Percentiles rank a stretch among this genome's conserved stretches.
Conservation (phyloP, 345 rosid genomes). For the Linum trigynum region DNA sequence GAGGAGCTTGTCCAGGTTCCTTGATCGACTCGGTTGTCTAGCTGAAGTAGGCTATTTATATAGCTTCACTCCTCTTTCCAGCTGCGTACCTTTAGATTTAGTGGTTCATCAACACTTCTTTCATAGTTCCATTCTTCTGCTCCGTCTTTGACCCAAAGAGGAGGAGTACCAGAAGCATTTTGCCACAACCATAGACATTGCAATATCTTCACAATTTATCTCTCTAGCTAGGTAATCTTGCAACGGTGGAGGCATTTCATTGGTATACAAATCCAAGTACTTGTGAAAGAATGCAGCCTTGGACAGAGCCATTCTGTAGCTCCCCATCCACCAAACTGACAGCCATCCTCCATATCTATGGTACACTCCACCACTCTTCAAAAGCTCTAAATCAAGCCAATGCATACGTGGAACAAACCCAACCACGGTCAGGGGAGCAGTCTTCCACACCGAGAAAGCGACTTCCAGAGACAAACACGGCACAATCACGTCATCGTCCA, state of each 20-base stretch:
- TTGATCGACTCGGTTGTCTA: no score
- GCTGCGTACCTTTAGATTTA: no score
- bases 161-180: constrained; percentile 26
- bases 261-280: constrained; percentile 13
- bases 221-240: constrained; percentile 15
- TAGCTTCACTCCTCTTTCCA: no score
- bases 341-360: background rate
- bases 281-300: constrained; percentile 4
- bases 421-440: constrained; percentile 21
- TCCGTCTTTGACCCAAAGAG: constrained; percentile 33
- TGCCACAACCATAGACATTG: constrained; percentile 28
- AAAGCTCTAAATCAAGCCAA: constrained; percentile 9
- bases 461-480: constrained; percentile 23
- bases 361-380: background rate
- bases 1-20: no score
- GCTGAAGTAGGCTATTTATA: no score
- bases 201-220: constrained; percentile 29
- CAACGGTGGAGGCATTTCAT: constrained; percentile 11
- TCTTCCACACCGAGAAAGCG: constrained; percentile 23
- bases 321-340: constrained; percentile 2
- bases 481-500: constrained; percentile 24
- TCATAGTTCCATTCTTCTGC: no score
- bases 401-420: constrained; percentile 27
- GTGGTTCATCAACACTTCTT: no score
- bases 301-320: background rate